Conservation (phyloP, 805 yeast genomes). For the Starmerella floris region DNA sequence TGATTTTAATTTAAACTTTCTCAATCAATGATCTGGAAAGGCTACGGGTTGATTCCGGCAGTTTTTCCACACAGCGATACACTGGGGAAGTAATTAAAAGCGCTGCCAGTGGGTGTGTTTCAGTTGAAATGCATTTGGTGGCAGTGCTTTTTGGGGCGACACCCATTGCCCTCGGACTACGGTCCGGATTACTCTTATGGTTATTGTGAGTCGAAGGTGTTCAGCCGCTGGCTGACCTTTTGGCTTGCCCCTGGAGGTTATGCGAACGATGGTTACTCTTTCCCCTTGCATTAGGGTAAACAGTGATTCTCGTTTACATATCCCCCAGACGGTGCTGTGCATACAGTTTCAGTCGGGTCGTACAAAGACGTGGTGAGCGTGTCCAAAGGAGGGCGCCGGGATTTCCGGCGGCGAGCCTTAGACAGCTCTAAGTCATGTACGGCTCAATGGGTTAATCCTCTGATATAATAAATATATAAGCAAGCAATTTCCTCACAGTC, state of each 20-base stretch:
- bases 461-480: not conserved
- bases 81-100: constrained; percentile 14
- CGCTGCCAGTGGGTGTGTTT: no score
- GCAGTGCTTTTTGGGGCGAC: constrained; percentile 11
- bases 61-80: constrained; percentile 15
- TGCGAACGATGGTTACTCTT: constrained; percentile 8
- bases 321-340: constrained; percentile 18
- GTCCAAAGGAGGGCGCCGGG: constrained; percentile 8
- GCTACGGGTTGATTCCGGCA: not conserved
- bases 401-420: constrained; percentile 5
- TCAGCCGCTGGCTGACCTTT: not conserved
- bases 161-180: constrained; percentile 15
- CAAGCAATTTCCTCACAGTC: no score
- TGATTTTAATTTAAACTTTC: not conserved
- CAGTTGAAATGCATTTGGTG: no score
- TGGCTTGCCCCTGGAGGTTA: constrained; percentile 9
- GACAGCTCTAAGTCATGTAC: constrained; percentile 1
- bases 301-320: constrained; percentile 7
- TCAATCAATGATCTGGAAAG: not conserved
- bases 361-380: constrained; percentile 1
- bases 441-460: not conserved
- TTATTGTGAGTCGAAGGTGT: constrained; percentile 5
- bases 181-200: constrained; percentile 14
- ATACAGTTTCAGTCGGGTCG: constrained; percentile 5
- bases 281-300: constrained; percentile 7